These are phyloP conservation scores for Rhodotorula sp. DNA, from an alignment of 1,284 basidiomycete species.

Conservation along the genomic window DNA sequence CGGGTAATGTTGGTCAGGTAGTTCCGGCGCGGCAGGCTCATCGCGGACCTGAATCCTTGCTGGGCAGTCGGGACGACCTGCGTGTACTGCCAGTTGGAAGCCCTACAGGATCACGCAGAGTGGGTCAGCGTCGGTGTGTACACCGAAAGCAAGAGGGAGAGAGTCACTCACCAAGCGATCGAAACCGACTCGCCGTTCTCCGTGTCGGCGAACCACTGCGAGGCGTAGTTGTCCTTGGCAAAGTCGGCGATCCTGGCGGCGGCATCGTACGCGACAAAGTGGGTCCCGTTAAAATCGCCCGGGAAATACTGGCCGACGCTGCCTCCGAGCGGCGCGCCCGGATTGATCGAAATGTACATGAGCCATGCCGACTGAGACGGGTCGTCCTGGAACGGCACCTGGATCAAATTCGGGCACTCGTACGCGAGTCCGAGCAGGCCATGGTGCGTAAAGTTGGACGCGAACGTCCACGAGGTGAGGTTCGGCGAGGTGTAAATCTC, in stretches of 20 bases:
- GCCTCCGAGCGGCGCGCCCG: conserved; percentile 11
- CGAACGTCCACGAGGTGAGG: conserved; percentile 14
- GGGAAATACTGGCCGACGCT: conserved; percentile 9
- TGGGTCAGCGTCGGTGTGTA: neutral
- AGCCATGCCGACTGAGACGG: neutral
- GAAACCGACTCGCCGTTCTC: neutral
- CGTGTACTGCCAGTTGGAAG: conserved; percentile 14
- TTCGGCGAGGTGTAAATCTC: conserved; percentile 19
- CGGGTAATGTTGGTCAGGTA: conserved; percentile 9
- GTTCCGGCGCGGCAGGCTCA: conserved; percentile 15
- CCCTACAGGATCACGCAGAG: neutral
- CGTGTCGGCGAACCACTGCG: neutral
- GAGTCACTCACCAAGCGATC: conserved; percentile 5
- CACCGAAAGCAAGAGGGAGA: too few species aligned
- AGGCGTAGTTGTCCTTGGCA: conserved; percentile 10
- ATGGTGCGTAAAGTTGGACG: conserved; percentile 6
- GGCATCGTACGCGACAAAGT: conserved; percentile 2
- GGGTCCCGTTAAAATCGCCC: conserved; percentile 8
- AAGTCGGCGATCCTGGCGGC: neutral
- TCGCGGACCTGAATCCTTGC: conserved; percentile 16
- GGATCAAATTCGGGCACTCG: conserved; percentile 4
- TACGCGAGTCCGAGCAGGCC: conserved; percentile 16
- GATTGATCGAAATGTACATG: conserved; percentile 14
- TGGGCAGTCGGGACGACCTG: conserved; percentile 17
- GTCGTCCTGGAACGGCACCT: conserved; percentile 4